phyloP scores from a whole-genome alignment of 257 asterid genomes.

The Capsicum rhomboideum region DNA sequence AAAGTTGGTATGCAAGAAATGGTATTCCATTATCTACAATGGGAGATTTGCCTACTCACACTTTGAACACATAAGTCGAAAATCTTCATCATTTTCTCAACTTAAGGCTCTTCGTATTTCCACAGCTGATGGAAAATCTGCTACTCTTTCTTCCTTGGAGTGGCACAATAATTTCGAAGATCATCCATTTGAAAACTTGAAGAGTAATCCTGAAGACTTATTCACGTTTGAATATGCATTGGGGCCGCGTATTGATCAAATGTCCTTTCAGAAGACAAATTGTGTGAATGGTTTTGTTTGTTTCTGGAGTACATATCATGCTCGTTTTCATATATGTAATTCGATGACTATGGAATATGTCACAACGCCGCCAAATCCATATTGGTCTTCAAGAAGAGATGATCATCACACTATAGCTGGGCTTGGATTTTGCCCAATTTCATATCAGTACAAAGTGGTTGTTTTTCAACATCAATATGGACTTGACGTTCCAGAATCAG shows the following conservation, averaged over 20 bases:
- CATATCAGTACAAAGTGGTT: not conserved
- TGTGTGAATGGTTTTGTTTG: not conserved
- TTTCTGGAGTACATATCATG: not conserved
- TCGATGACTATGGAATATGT: not conserved
- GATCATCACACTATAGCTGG: not conserved
- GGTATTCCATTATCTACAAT: not conserved
- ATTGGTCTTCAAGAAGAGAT: not conserved
- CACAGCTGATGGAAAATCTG: not conserved
- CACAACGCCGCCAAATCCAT: not conserved
- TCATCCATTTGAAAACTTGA: not conserved
- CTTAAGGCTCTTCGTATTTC: not conserved
- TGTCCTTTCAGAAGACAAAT: not conserved
- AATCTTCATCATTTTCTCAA: not conserved
- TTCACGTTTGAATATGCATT: not conserved
- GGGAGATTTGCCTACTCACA: not conserved
- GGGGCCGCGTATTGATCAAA: not conserved
- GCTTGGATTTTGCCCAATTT: not conserved
- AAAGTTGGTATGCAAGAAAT: not conserved
- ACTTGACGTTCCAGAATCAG: not conserved
- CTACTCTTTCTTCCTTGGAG: not conserved
- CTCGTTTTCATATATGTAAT: not conserved
- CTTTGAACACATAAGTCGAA: not conserved
- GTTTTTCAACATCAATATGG: not conserved
- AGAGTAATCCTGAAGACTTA: not conserved
- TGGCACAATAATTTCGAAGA: not conserved